A percentile compares a stretch with the other conserved stretches of the same genome.
Evolutionary conservation across 768 basidiomycete genomes (phyloP).

Genomic region (Lactifluus echinatus): DNA sequence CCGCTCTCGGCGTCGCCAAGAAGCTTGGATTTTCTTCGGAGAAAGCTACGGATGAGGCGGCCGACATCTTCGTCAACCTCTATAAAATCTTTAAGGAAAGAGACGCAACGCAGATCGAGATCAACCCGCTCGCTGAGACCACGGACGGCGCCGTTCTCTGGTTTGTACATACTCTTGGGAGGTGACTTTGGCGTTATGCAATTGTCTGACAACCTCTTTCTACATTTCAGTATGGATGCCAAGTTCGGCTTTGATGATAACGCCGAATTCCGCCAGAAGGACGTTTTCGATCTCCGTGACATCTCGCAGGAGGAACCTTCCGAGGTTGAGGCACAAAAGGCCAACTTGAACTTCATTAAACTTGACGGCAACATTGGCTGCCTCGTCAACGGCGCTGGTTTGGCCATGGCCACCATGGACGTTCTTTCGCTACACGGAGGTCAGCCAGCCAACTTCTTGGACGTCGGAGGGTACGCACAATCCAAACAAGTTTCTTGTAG

Average conservation of each 20-base stretch:
- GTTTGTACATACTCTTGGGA: constrained; percentile 38
- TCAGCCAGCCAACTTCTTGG: constrained; percentile 96
- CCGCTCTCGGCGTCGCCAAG: constrained; percentile 72
- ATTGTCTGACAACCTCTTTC: constrained; percentile 1
- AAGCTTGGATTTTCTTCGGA: constrained; percentile 83
- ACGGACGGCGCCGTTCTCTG: constrained; percentile 88
- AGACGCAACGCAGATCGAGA: constrained; percentile 99
- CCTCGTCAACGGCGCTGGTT: constrained; percentile 95
- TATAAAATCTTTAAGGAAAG: constrained; percentile 98
- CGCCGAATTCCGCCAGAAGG: constrained; percentile 93
- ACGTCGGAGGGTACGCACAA: constrained; percentile 78
- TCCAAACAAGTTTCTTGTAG: not conserved
- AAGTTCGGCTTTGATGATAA: constrained; percentile 99
- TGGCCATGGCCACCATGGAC: constrained; percentile 99
- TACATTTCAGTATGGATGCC: constrained; percentile 85
- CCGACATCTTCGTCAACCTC: constrained; percentile 86
- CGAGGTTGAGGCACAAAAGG: constrained; percentile 96
- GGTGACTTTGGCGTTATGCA: not conserved
- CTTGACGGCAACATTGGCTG: constrained; percentile 96
- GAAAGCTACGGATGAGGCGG: constrained; percentile 71
- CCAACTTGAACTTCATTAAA: constrained; percentile 97
- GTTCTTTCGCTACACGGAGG: constrained; percentile 95
- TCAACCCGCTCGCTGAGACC: constrained; percentile 94
- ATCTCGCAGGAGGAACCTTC: constrained; percentile 93
- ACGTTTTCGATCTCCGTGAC: constrained; percentile 84